Conservation (phyloP, 805 yeast genomes). For the Kodamaea lidongshanica region DNA sequence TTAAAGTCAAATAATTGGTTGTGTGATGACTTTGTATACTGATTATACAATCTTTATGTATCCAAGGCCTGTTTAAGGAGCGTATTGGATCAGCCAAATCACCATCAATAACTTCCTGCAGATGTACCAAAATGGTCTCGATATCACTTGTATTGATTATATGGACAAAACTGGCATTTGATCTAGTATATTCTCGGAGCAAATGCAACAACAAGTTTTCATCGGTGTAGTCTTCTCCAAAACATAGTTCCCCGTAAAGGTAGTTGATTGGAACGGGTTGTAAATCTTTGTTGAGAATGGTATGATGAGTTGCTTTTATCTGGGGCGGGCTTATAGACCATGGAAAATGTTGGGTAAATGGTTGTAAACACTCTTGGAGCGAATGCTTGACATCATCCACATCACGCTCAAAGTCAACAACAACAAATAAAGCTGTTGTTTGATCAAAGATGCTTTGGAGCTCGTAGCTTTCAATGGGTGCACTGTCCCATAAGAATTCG, state of each 20-base stretch:
- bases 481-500: constrained; percentile 6
- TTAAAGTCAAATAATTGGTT: constrained; percentile 3
- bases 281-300: constrained; percentile 3
- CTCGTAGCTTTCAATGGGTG: constrained; percentile 4
- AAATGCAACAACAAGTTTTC: constrained; percentile 39
- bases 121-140: constrained; percentile 37
- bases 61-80: constrained; percentile 50
- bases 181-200: constrained; percentile 30
- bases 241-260: constrained; percentile 36
- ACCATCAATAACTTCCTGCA: constrained; percentile 44
- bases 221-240: constrained; percentile 41
- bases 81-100: constrained; percentile 42
- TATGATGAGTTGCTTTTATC: constrained; percentile 1
- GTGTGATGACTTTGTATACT: constrained; percentile 6
- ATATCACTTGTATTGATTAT: constrained; percentile 5
- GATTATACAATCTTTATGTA: constrained; percentile 34
- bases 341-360: constrained; percentile 18
- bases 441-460: not conserved
- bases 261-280: constrained; percentile 12
- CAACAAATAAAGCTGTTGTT: constrained; percentile 2
- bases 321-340: constrained; percentile 13
- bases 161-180: constrained; percentile 5
- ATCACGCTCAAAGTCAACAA: constrained; percentile 1
- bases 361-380: constrained; percentile 11
- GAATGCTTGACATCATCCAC: not conserved